These are phyloP conservation scores for Immersiporthe knoxdaviesiana DNA, from an alignment of 2,329 filamentous ascomycete genomes.

Conservation along the genomic window DNA sequence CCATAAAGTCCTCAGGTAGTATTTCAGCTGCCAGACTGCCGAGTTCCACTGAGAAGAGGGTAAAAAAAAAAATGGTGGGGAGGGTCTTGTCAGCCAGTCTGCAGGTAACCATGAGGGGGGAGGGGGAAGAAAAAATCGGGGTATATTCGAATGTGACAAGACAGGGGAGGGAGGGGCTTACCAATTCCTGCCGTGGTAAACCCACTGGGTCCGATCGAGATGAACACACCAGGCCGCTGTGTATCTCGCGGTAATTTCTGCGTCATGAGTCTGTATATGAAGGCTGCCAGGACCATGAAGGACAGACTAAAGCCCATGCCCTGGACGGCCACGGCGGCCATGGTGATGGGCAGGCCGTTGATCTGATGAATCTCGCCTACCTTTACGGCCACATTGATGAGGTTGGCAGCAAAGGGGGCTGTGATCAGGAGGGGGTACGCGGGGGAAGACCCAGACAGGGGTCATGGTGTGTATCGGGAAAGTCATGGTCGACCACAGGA, in stretches of 20 bases:
- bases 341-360: constrained; percentile 50
- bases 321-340: constrained; percentile 55
- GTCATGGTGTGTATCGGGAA: constrained; percentile 81
- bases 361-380: constrained; percentile 37
- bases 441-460: constrained; percentile 85
- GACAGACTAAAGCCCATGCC: constrained; percentile 60
- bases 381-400: constrained; percentile 48
- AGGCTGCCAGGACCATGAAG: constrained; percentile 82
- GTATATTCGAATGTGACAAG: neutral
- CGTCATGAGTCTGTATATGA: constrained; percentile 86
- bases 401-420: constrained; percentile 70
- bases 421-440: constrained; percentile 80
- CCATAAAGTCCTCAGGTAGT: constrained; percentile 47
- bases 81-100: constrained; percentile 8
- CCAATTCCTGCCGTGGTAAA: constrained; percentile 54
- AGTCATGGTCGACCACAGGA: constrained; percentile 62
- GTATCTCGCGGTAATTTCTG: constrained; percentile 79
- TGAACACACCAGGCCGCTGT: constrained; percentile 82
- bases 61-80: neutral
- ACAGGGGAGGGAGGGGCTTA: too few species aligned
- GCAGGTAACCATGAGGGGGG: neutral
- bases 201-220: constrained; percentile 76
- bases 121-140: neutral
- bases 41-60: constrained; percentile 42
- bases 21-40: constrained; percentile 48